These are phyloP conservation scores for Lagerstroemia speciosa DNA, from an alignment of 345 rosid species.

Conservation along the genomic window DNA sequence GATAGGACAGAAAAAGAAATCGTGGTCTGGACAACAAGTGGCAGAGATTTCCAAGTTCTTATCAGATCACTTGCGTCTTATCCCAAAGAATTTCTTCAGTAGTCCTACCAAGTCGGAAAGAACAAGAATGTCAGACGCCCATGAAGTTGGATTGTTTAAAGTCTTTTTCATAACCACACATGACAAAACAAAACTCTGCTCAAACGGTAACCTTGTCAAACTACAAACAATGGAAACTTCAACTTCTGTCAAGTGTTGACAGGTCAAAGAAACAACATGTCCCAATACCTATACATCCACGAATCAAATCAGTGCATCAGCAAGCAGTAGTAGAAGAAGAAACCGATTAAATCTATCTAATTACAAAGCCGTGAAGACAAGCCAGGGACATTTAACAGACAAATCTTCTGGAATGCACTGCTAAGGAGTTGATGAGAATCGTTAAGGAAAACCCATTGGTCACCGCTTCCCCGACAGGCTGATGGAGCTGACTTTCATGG, in stretches of 20 bases:
- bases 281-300: background rate
- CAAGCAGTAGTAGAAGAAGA: background rate
- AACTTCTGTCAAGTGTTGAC: too few relatives aligned
- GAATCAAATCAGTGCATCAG: background rate
- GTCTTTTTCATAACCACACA: too few relatives aligned
- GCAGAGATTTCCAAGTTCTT: too few relatives aligned
- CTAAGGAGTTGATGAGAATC: background rate
- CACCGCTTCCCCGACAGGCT: conserved; percentile 69
- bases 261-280: background rate
- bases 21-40: too few relatives aligned
- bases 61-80: too few relatives aligned
- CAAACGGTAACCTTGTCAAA: background rate
- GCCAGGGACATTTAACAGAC: background rate
- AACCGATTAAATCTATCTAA: background rate
- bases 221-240: background rate
- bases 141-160: too few relatives aligned
- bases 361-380: background rate
- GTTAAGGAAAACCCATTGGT: background rate
- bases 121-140: too few relatives aligned
- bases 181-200: too few relatives aligned
- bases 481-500: conserved; percentile 88
- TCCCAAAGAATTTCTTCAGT: too few relatives aligned
- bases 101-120: too few relatives aligned
- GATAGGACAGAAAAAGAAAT: too few relatives aligned
- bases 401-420: background rate